Conservation (phyloP, 805 yeast genomes). For the Sugiyamaella marilandica region DNA sequence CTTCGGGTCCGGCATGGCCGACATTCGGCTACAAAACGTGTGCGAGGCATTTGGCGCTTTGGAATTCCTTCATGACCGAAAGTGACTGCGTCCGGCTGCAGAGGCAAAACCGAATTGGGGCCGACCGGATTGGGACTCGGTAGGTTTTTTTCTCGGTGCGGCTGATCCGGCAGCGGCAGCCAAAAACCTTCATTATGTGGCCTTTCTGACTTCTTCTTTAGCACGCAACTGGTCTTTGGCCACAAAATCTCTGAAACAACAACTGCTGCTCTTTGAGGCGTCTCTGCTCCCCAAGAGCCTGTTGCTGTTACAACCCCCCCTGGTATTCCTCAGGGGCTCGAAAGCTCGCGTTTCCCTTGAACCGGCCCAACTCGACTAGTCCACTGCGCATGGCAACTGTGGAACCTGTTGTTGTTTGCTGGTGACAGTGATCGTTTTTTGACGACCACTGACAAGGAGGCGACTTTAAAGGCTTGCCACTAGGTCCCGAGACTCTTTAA, state of each 20-base stretch:
- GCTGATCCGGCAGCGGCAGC: neutral
- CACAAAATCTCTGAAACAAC: neutral
- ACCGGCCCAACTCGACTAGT: neutral
- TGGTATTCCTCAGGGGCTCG: neutral
- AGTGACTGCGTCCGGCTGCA: no score
- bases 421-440: neutral
- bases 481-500: constrained; percentile 8
- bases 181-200: neutral
- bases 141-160: neutral
- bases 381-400: neutral
- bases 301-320: neutral
- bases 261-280: neutral
- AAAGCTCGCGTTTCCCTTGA: constrained; percentile 5
- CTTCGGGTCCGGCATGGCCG: no score
- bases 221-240: constrained; percentile 11
- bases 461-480: neutral
- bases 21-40: no score
- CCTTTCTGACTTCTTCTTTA: constrained; percentile 7
- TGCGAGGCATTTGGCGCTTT: no score
- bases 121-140: neutral
- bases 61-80: no score
- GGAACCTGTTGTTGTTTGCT: neutral
- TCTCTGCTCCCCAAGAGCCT: neutral
- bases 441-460: constrained; percentile 1
- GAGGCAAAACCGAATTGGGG: neutral